These are phyloP conservation scores for Globisporangium mamillatum DNA, from an alignment of 352 stramenopile species.

Conservation along the genomic window DNA sequence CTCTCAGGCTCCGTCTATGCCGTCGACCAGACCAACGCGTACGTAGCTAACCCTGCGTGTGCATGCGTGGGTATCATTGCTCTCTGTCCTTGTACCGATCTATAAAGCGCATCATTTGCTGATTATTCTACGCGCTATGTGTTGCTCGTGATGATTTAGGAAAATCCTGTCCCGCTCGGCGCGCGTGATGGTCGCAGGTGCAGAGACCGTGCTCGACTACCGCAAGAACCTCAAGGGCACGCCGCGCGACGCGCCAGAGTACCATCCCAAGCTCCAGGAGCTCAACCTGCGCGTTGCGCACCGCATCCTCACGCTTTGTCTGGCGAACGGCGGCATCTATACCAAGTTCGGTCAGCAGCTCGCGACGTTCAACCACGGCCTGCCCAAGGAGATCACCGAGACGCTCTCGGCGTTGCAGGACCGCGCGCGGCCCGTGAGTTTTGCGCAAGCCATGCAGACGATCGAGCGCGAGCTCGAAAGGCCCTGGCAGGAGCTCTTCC, in stretches of 20 bases:
- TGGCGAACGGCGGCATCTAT: conserved; percentile 94
- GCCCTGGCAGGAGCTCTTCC: conserved; percentile 86
- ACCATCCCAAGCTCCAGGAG: conserved; percentile 49
- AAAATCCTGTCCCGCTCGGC: conserved; percentile 61
- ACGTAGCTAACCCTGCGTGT: conserved; percentile 1
- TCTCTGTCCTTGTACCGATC: neutral
- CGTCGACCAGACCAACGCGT: conserved; percentile 51
- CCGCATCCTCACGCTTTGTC: conserved; percentile 89
- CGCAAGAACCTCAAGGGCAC: conserved; percentile 45
- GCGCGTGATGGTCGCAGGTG: conserved; percentile 50
- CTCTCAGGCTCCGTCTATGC: conserved; percentile 34
- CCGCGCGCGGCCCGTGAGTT: conserved; percentile 77
- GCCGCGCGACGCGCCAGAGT: conserved; percentile 41
- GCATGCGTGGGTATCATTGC: neutral
- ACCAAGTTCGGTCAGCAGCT: conserved; percentile 98
- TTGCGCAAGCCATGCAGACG: conserved; percentile 41
- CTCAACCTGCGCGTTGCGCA: conserved; percentile 84
- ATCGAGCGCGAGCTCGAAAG: conserved; percentile 63
- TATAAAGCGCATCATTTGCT: neutral
- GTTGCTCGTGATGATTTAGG: conserved; percentile 18
- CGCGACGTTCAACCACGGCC: conserved; percentile 94
- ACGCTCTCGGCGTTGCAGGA: conserved; percentile 91
- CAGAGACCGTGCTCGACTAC: conserved; percentile 52
- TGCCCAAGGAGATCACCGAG: conserved; percentile 93
- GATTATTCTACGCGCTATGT: neutral